Evolutionary conservation across 2,329 filamentous ascomycete genomes (phyloP).

Genomic region (Ceratocystis ficicola): DNA sequence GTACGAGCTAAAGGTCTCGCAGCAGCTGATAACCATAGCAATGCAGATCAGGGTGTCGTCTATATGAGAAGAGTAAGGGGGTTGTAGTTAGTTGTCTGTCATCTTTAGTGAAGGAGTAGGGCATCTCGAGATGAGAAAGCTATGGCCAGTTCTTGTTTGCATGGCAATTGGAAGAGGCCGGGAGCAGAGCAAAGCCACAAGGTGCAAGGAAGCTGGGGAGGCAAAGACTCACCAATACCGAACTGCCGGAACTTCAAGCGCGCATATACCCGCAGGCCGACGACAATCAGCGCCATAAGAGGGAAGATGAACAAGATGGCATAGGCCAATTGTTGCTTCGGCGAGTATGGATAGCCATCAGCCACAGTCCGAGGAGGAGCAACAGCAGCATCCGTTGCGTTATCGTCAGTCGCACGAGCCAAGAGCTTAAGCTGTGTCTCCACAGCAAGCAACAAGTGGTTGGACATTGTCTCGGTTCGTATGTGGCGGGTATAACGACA

Average conservation of each 20-base stretch:
- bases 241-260: conserved; percentile 27
- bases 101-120: neutral
- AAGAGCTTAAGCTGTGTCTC: neutral
- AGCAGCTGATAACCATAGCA: conserved; percentile 24
- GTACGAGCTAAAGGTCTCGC: conserved; percentile 22
- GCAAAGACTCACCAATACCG: conserved; percentile 26
- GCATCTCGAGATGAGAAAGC: neutral
- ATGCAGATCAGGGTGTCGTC: conserved; percentile 27
- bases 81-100: neutral
- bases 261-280: conserved; percentile 26
- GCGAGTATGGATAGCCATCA: conserved; percentile 17
- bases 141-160: neutral
- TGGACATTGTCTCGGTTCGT: neutral
- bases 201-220: neutral
- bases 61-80: conserved; percentile 11
- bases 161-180: neutral
- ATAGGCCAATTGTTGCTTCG: conserved; percentile 28
- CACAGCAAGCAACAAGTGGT: neutral
- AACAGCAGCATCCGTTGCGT: neutral
- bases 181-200: neutral
- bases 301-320: conserved; percentile 30
- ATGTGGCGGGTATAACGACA: neutral
- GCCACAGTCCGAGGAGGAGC: neutral
- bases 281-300: conserved; percentile 26
- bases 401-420: neutral